phyloP scores from a whole-genome alignment of 2,329 filamentous ascomycete genomes.

The Colletotrichum sublineola region DNA sequence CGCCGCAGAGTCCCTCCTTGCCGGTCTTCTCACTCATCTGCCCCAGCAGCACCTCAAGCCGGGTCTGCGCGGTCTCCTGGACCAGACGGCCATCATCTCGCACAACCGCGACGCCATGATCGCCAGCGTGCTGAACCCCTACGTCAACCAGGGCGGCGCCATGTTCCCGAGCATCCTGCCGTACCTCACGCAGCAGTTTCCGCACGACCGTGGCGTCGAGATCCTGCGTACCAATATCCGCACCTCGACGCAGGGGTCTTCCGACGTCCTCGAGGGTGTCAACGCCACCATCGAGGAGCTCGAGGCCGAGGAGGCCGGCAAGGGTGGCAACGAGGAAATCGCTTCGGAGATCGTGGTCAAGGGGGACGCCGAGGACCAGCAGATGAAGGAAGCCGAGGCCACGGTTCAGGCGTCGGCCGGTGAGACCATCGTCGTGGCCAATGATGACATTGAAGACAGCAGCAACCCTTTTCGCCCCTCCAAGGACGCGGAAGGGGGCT shows the following conservation, averaged over 20 bases:
- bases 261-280: conserved; percentile 31
- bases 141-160: conserved; percentile 72
- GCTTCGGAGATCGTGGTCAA: conserved; percentile 52
- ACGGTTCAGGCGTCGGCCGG: not conserved
- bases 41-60: conserved; percentile 77
- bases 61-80: conserved; percentile 79
- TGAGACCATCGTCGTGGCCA: conserved; percentile 31
- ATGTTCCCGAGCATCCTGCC: conserved; percentile 83
- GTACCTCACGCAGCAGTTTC: conserved; percentile 77
- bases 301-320: conserved; percentile 52
- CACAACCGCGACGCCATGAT: conserved; percentile 80
- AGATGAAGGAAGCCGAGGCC: conserved; percentile 44
- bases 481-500: conserved; percentile 39
- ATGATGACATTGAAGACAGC: conserved; percentile 13
- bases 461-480: conserved; percentile 54
- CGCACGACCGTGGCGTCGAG: conserved; percentile 76
- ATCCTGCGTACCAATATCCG: conserved; percentile 74
- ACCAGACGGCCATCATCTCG: conserved; percentile 83
- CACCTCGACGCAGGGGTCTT: conserved; percentile 46
- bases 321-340: conserved; percentile 60
- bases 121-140: conserved; percentile 85
- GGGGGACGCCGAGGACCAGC: conserved; percentile 53
- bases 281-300: conserved; percentile 51
- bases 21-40: conserved; percentile 71
- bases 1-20: conserved; percentile 74